Percentiles rank a stretch among this genome's conserved stretches.
phyloP scores from a whole-genome alignment of 306 rosid genomes.

The Sicyos baderoa region DNA sequence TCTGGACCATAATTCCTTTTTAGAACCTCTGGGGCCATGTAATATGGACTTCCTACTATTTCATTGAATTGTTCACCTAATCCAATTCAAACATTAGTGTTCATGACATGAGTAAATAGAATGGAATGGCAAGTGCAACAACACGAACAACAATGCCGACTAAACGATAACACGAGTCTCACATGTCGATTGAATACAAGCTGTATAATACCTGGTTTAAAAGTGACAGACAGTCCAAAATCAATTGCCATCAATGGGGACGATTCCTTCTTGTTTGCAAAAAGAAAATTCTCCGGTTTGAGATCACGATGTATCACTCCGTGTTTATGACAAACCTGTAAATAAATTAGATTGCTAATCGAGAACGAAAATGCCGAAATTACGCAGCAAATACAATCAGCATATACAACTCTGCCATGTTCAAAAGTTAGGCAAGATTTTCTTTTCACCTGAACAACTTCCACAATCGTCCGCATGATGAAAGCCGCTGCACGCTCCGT shows the following conservation, averaged over 20 bases:
- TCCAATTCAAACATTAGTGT: background rate
- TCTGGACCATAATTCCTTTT: slow-evolving; percentile 76
- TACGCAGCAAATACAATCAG: background rate
- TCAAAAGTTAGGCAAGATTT: background rate
- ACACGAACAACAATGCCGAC: background rate
- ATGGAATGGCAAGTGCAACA: background rate
- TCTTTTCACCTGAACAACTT: slow-evolving; percentile 42
- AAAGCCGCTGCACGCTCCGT: slow-evolving; percentile 53
- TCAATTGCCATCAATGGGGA: too few relatives aligned
- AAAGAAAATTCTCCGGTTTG: too few relatives aligned
- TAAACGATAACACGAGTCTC: background rate
- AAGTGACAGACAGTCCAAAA: slow-evolving; percentile 45
- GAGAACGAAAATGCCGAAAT: background rate
- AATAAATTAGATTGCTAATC: background rate
- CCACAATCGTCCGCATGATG: slow-evolving; percentile 46
- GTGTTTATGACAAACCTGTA: too few relatives aligned
- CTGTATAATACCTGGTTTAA: slow-evolving; percentile 38
- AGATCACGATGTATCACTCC: too few relatives aligned
- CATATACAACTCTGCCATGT: background rate
- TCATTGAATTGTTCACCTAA: slow-evolving; percentile 42
- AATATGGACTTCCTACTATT: slow-evolving; percentile 80
- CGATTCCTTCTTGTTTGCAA: too few relatives aligned
- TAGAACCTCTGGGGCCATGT: slow-evolving; percentile 87
- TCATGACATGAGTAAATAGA: background rate
- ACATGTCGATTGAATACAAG: background rate